phyloP scores from a whole-genome alignment of 1,139 yeast genomes.

The Yamadazyma spencermartinsiae region DNA sequence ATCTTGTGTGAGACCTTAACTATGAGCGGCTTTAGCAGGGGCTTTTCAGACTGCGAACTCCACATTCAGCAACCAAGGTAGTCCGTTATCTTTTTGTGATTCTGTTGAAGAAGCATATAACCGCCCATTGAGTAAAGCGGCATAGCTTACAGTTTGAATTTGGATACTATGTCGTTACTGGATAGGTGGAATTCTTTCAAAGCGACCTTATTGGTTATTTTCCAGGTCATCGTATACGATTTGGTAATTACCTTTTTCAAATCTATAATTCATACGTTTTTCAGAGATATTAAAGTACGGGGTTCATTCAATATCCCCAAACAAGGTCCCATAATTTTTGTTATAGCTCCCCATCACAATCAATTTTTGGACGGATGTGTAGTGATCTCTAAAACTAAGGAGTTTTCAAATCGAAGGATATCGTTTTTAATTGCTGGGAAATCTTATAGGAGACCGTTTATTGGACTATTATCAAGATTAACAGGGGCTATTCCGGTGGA shows the following conservation, averaged over 20 bases:
- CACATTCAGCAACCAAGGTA: background rate
- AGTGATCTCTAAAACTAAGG: slow-evolving; percentile 40
- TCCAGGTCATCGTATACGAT: slow-evolving; percentile 27
- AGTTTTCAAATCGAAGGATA: slow-evolving; percentile 41
- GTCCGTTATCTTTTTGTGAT: too few relatives aligned
- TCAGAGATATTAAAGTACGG: slow-evolving; percentile 41
- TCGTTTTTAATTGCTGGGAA: slow-evolving; percentile 67
- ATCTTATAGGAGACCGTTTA: slow-evolving; percentile 50
- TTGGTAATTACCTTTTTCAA: slow-evolving; percentile 37
- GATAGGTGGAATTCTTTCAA: background rate
- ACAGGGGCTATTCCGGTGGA: slow-evolving; percentile 73
- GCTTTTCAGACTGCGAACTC: background rate
- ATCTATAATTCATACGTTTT: slow-evolving; percentile 41
- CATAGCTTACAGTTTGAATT: background rate
- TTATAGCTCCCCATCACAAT: slow-evolving; percentile 49
- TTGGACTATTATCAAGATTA: slow-evolving; percentile 58
- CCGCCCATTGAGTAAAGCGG: too few relatives aligned
- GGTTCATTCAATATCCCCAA: slow-evolving; percentile 44
- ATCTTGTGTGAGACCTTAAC: too few relatives aligned
- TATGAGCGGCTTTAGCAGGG: too few relatives aligned
- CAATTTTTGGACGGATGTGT: slow-evolving; percentile 47
- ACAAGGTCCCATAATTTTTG: slow-evolving; percentile 43
- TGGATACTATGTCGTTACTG: background rate
- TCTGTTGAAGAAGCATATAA: too few relatives aligned
- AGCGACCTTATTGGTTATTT: background rate